Evolutionary conservation across 257 asterid genomes (phyloP), one percentile per base, ranked within the genome.

Genomic region (Haberlea rhodopensis): DNA sequence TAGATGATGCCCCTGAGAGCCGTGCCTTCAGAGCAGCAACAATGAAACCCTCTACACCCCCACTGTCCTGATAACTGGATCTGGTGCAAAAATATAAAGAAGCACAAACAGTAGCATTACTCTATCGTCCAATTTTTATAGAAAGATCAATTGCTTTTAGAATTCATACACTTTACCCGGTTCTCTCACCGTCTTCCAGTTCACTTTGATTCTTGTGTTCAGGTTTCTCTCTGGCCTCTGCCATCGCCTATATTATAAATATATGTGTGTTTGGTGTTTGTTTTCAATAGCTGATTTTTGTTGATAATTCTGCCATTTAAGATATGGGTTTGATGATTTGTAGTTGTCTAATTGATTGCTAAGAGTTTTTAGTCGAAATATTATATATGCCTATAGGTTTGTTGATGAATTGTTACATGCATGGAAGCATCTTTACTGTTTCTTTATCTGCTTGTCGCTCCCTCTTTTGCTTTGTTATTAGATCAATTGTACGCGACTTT

Each of bases 151-250:
- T n/a, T n/a, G n/a, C n/a, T n/a, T n/a, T n/a, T n/a, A n/a, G n/a
- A n/a, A n/a, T n/a, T n/a, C n/a, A n/a, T n/a, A n/a, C n/a, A n/a
- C n/a, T n/a, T n/a, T n/a, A n/a, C n/a, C n/a, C n/a, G n/a, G n/a
- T n/a, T n/a, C n/a, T n/a, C n/a, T n/a, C n/a, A n/a, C n/a, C n/a
- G n/a, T n/a, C n/a, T n/a, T n/a, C n/a, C n/a, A n/a, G n/a, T n/a
- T n/a, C n/a, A n/a, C n/a, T n/a, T 10, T 3, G n/a, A 37, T 37
- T 34, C 10, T 34, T 3, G 45, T 46, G 8, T 67, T 46, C 72
- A 75, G 87, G 88, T 85, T 61, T 53, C 54, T 54, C 55, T 54
- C 73, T 74, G 40, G n/a, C 57, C 55, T 60, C 18, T 45, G 3
- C 8, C 4, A 3, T 6, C 57, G 16, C n/a, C 29, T 69, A 11